These are phyloP conservation scores for Lachnellula hyalina DNA, from an alignment of 2,329 filamentous ascomycete genomes.

Conservation along the genomic window DNA sequence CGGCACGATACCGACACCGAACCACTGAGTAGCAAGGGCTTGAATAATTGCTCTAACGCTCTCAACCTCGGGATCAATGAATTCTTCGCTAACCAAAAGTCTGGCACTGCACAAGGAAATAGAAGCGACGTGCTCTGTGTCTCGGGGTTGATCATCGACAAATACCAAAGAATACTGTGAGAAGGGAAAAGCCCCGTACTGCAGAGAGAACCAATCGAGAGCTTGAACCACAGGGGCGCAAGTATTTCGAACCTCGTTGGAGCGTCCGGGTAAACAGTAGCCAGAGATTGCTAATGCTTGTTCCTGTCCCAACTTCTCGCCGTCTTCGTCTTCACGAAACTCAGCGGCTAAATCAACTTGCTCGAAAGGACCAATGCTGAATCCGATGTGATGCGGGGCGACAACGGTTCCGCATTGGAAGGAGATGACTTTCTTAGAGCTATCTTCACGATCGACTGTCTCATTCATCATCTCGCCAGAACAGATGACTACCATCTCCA, in stretches of 20 bases:
- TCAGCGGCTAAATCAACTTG: slow-evolving; percentile 77
- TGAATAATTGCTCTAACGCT: slow-evolving; percentile 77
- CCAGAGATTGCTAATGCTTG: slow-evolving; percentile 86
- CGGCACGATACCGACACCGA: slow-evolving; percentile 86
- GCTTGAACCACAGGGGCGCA: slow-evolving; percentile 79
- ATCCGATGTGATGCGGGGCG: slow-evolving; percentile 84
- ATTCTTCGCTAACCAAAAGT: slow-evolving; percentile 75
- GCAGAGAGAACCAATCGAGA: slow-evolving; percentile 85
- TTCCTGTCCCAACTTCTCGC: slow-evolving; percentile 74
- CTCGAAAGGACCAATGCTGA: slow-evolving; percentile 92
- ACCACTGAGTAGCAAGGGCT: slow-evolving; percentile 86
- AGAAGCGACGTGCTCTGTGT: slow-evolving; percentile 73
- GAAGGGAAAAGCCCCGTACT: slow-evolving; percentile 87
- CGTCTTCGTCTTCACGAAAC: slow-evolving; percentile 84
- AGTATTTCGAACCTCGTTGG: slow-evolving; percentile 78
- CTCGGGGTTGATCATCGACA: slow-evolving; percentile 77
- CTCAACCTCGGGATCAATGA: slow-evolving; percentile 80
- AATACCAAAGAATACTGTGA: slow-evolving; percentile 91
- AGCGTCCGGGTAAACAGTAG: slow-evolving; percentile 81
- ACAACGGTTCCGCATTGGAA: slow-evolving; percentile 73
- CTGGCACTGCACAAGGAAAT: slow-evolving; percentile 83
- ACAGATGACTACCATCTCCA: slow-evolving; percentile 87
- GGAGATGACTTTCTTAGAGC: slow-evolving; percentile 79
- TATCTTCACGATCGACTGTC: slow-evolving; percentile 67
- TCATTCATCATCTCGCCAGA: slow-evolving; percentile 87